phyloP scores from a whole-genome alignment of 345 rosid genomes.

The Arabis hirsuta region DNA sequence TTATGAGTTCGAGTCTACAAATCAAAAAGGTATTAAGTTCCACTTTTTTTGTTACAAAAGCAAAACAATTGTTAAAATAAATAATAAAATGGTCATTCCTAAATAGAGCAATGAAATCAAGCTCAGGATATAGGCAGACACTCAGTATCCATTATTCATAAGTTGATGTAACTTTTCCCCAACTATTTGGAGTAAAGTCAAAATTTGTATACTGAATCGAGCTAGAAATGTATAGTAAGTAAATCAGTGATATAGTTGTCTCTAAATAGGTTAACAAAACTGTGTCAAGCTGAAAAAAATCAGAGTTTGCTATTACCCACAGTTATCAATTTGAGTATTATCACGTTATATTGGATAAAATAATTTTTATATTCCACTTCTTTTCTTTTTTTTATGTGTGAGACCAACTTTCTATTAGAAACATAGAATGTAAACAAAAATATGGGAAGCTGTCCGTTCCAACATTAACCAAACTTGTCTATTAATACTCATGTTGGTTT shows the following conservation, averaged over 20 bases:
- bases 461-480: conserved; percentile 43
- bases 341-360: background rate
- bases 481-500: conserved; percentile 20
- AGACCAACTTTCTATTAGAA: conserved; percentile 1
- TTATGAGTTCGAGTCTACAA: background rate
- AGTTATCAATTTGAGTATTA: background rate
- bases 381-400: conserved; percentile 4
- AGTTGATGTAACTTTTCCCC: conserved; percentile 17
- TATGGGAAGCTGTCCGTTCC: conserved; percentile 32
- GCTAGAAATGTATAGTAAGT: background rate
- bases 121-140: background rate
- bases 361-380: background rate
- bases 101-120: background rate
- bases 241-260: conserved; percentile 6
- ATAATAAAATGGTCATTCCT: background rate
- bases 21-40: background rate
- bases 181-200: background rate
- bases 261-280: conserved; percentile 29
- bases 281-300: conserved; percentile 17
- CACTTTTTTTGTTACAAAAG: background rate
- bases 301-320: conserved; percentile 21
- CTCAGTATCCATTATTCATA: conserved; percentile 3
- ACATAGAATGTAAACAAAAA: conserved; percentile 36
- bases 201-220: conserved; percentile 27
- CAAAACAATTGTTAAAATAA: background rate